Base-by-base conservation (phyloP, 1,284 basidiomycete species). In the Kalmanozyma brasiliensis region DNA sequence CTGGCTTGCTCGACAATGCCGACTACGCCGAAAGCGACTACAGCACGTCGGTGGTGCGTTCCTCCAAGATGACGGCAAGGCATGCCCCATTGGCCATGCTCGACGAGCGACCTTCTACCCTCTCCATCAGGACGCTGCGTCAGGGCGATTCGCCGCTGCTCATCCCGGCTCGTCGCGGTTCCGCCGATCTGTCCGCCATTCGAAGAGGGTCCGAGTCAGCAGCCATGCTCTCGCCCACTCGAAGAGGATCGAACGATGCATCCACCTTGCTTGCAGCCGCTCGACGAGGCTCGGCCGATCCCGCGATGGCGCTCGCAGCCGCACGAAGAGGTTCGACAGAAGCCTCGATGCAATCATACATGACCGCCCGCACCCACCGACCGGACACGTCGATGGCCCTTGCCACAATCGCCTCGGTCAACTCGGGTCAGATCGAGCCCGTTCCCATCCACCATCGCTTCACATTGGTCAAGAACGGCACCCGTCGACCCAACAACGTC, bases 381-480 rank as follows among this genome's bases (percentile, higher is more conserved):
- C 24, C 53, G 2, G 75, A 77, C 20, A 42, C 64, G 8, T 76
- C 74, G 14, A 53, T 76, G 19, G 74, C 75, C 8, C 63, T 76
- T 23, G 75, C 75, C 16, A 77, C 75, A 19, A 65, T 77, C 20
- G 68, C 74, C 14, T 72, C 71, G 9, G 71, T 72, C 47, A 59
- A 38, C 42, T 63, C 60, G 14, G 60, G 55, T 10, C 20, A 41
- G 29, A 19, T 55, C 24, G 64, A 62, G 30, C 65, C 73, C 13
- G 44, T 49, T 1, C 61, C 68, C 29, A 57, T 78, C 35, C 65
- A 62, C 59, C 77, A 79, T 49, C 68, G 77, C 2, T 79, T 79
- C 52, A 79, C 74, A 11, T 48, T 79, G 19, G 69, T 79, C 64
- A 78, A 78, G 58, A 79, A 78, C 62, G 74, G 76, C 30, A 75